Evolutionary conservation across 2,329 filamentous ascomycete species (phyloP).

Genomic region (Penicillium sp.): DNA sequence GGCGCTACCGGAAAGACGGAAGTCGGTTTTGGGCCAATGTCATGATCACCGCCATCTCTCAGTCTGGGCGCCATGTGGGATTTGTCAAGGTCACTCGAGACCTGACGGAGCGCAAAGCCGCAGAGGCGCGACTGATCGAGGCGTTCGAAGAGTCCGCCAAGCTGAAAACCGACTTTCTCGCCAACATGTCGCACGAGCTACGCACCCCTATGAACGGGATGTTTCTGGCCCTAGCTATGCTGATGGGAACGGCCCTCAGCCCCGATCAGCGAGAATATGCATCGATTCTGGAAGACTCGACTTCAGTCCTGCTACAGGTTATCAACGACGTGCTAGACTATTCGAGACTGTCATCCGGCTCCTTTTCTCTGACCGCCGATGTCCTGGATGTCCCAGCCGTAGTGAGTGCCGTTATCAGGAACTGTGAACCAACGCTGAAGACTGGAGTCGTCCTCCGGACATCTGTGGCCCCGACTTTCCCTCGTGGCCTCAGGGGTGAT

Average conservation of each 20-base stretch:
- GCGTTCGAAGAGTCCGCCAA: slow-evolving; percentile 61
- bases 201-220: slow-evolving; percentile 62
- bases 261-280: slow-evolving; percentile 54
- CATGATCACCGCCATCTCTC: slow-evolving; percentile 55
- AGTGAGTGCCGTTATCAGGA: slow-evolving; percentile 49
- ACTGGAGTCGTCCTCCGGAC: slow-evolving; percentile 47
- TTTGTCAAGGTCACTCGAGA: slow-evolving; percentile 59
- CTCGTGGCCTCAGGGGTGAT: slow-evolving; percentile 52
- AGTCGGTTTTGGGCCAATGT: slow-evolving; percentile 59
- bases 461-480: slow-evolving; percentile 46
- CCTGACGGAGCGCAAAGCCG: slow-evolving; percentile 53
- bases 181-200: slow-evolving; percentile 62
- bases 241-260: slow-evolving; percentile 52
- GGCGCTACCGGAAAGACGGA: slow-evolving; percentile 58
- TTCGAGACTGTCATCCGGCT: slow-evolving; percentile 58
- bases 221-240: slow-evolving; percentile 55
- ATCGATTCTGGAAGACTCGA: slow-evolving; percentile 57
- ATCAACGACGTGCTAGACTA: slow-evolving; percentile 66
- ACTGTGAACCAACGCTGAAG: slow-evolving; percentile 46
- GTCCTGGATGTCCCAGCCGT: slow-evolving; percentile 47
- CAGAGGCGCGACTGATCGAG: slow-evolving; percentile 52
- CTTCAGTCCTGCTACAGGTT: slow-evolving; percentile 55
- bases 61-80: slow-evolving; percentile 51
- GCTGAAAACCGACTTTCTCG: slow-evolving; percentile 58
- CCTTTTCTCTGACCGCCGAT: slow-evolving; percentile 54